Evolutionary conservation across 2,329 filamentous ascomycete species (phyloP).

Genomic region (Huntiella bhutanensis): DNA sequence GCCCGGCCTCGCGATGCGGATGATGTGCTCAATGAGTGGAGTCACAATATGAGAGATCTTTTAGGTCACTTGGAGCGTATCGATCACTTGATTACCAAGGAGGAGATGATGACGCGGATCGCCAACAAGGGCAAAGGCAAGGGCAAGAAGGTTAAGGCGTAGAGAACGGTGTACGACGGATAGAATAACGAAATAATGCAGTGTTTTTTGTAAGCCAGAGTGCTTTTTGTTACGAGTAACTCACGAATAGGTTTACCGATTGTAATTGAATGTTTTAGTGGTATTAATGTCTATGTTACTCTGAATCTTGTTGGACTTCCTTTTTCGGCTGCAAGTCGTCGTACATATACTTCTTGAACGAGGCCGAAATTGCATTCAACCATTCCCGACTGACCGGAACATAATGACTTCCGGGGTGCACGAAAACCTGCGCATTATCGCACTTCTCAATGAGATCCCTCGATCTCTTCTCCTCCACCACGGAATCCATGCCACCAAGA

Average conservation of each 20-base stretch:
- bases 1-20: constrained; percentile 88
- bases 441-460: constrained; percentile 47
- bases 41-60: constrained; percentile 89
- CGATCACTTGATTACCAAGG: constrained; percentile 96
- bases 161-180: constrained; percentile 3
- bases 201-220: no score
- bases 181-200: no score
- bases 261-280: background rate
- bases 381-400: constrained; percentile 70
- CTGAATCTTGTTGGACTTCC: background rate
- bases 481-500: constrained; percentile 65
- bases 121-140: constrained; percentile 18
- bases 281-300: constrained; percentile 10
- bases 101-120: constrained; percentile 99
- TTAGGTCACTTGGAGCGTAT: constrained; percentile 74
- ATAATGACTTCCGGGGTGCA: constrained; percentile 81
- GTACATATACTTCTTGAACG: constrained; percentile 32
- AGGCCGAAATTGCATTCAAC: constrained; percentile 55
- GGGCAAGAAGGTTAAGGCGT: constrained; percentile 20
- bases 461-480: constrained; percentile 64
- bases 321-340: constrained; percentile 11
- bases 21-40: constrained; percentile 96
- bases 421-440: constrained; percentile 32
- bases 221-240: no score
- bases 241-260: no score